Base-by-base conservation (phyloP, 2,329 filamentous ascomycete species). In the Dothidotthia symphoricarpi region DNA sequence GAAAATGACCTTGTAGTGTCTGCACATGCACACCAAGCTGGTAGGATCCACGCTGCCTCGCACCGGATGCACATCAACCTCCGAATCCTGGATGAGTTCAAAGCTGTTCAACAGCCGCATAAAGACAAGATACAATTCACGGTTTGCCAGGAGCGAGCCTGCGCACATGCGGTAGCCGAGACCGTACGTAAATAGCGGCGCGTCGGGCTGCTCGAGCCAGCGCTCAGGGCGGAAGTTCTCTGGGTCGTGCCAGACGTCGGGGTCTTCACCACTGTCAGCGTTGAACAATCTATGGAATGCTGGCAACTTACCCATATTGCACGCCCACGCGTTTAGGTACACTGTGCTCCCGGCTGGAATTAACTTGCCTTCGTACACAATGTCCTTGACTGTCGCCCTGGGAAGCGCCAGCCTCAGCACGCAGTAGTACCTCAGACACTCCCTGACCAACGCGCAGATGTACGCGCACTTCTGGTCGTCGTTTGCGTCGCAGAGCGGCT, bases 81-180 rank as follows among this genome's bases (percentile, higher is more conserved):
- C 67, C 27, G 76, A 75, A 34, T 72, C 64, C 43, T 74, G 74
- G 36, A 76, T 66, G 38, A 85, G 75, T 43, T 75, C 74, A 60
- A 84, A 83, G 51, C 76, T 77, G 58, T 75, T 80, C 16, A 85
- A 63, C 47, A 80, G 75, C 19, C 81, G 73, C 64, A 83, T 73
- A 53, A 81, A 84, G 9, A 81, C 70, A 8, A 83, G 69, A 43
- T 85, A 85, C 13, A 85, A 68, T 55, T 85, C 81, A 2, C 81
- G 70, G 52, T 84, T 83, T 9, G 81, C 80, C 2, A 84, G 69
- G 26, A 81, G 55, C 1, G 74, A 80, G 25, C 80, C 81, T 0
- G 81, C 80, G 45, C 82, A 85, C 81, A 85, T 85, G 26, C 81
- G 75, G 47, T 83, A 83, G 1, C 81, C 81, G 8, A 84, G 68